Evolutionary conservation across 208 protist genomes (phyloP), one percentile per base, ranked within the genome.

Genomic region (Tetramitus jugosus): DNA sequence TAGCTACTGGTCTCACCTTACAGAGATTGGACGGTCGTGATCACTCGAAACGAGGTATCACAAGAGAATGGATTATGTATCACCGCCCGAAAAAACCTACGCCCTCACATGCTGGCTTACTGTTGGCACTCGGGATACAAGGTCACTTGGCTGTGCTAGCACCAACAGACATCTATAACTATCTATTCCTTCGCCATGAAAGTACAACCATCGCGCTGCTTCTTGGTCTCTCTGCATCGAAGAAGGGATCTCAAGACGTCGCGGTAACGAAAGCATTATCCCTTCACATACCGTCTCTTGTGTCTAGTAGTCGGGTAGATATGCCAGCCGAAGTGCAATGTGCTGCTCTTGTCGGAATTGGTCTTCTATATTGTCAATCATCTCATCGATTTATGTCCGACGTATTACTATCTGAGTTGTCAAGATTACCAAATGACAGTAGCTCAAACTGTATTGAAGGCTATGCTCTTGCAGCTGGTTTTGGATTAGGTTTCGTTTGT

Each of bases 81-180:
- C 84, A 90, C 68, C 76, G 80, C 60, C 85, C 87, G 1, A 52
- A 80, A 7, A 35, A 75, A 60, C 60, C 77, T 23, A 85, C 53
- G 45, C 42, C 72, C 14, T 39, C 40, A 14, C 82, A 87, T 65
- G 87, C 90, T 10, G 91, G 91, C 33, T 75, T 94, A 4, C 62
- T 94, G 3, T 65, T 94, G 39, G 89, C 81, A 1, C 79, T 94
- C 0, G 91, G 91, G 13, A 72, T 94, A 46, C 83, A 86, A 62
- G 90, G 90, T 3, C 84, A 90, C 33, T 77, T 94, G n/a, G 42
- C 52, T 1, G 80, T 76, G 4, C 79, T 94, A 0, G 75, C 84
- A 0, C 77, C 76, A 7, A 84, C 84, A 8, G 87, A 91, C 46
- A 23, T 92, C 35, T 92, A 85, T 79, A 69, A 82, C n/a, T 89